phyloP scores from a whole-genome alignment of 108 stramenopile genomes.

The Nitzschia sp. region DNA sequence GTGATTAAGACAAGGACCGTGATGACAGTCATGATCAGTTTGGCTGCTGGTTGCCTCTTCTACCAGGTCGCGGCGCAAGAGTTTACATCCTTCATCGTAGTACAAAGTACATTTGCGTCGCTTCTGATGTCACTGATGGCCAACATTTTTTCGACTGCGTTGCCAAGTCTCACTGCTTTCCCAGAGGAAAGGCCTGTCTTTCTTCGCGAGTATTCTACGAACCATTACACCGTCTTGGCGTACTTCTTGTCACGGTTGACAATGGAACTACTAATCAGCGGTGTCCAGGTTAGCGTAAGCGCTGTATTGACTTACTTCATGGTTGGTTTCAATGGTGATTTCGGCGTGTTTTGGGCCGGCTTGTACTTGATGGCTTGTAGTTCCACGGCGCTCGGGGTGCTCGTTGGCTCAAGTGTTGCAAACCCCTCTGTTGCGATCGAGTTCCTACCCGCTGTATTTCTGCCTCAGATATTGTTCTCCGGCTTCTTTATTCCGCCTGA shows the following conservation, averaged over 20 bases:
- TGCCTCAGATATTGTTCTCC: conserved; percentile 79
- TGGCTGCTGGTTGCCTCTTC: conserved; percentile 61
- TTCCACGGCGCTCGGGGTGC: conserved; percentile 50
- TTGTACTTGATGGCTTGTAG: conserved; percentile 44
- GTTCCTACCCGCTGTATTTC: conserved; percentile 61
- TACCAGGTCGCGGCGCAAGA: conserved; percentile 37
- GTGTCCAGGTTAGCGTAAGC: conserved; percentile 28
- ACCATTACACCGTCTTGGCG: conserved; percentile 64
- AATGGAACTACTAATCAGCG: conserved; percentile 44
- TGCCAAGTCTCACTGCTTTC: conserved; percentile 48
- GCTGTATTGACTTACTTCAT: conserved; percentile 41
- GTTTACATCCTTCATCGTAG: conserved; percentile 23
- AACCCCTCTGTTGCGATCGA: conserved; percentile 60
- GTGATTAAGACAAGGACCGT: conserved; percentile 45
- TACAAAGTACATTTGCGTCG: conserved; percentile 59
- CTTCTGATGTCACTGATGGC: conserved; percentile 45
- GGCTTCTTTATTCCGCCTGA: conserved; percentile 59
- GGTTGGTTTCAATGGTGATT: conserved; percentile 43
- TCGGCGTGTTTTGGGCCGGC: conserved; percentile 24
- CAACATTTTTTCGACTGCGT: conserved; percentile 52
- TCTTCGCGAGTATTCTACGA: conserved; percentile 78
- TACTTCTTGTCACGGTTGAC: conserved; percentile 58
- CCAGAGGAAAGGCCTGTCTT: conserved; percentile 62
- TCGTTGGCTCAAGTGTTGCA: conserved; percentile 53
- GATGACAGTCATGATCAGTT: conserved; percentile 46